These are phyloP conservation scores for Pleurotus cornucopiae DNA, from an alignment of 768 basidiomycete genomes.

Conservation along the genomic window DNA sequence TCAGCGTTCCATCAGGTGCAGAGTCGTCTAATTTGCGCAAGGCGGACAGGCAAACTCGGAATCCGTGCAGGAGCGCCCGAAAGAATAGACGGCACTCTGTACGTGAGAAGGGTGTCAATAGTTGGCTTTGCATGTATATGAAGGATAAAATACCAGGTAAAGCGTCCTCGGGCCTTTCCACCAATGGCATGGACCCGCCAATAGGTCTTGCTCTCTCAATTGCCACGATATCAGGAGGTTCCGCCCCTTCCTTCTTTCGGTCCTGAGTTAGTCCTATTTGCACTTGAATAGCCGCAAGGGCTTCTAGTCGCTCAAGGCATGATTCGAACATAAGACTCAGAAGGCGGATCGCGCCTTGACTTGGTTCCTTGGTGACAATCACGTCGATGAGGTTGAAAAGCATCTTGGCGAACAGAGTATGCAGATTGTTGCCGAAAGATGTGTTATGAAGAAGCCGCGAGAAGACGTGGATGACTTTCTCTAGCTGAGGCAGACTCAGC, in stretches of 20 bases:
- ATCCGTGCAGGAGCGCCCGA: conserved; percentile 84
- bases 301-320: conserved; percentile 80
- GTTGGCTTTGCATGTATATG: neutral
- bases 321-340: conserved; percentile 76
- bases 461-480: conserved; percentile 77
- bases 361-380: conserved; percentile 71
- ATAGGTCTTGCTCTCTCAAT: conserved; percentile 89
- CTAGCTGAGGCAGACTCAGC: conserved; percentile 70
- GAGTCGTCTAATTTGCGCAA: conserved; percentile 79
- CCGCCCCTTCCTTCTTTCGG: conserved; percentile 43
- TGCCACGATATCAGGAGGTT: conserved; percentile 46
- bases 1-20: conserved; percentile 78
- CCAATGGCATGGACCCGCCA: conserved; percentile 68
- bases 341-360: conserved; percentile 63
- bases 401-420: conserved; percentile 90
- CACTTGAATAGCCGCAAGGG: conserved; percentile 62
- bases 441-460: conserved; percentile 88
- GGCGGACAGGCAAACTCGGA: conserved; percentile 72
- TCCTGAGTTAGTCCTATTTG: conserved; percentile 48
- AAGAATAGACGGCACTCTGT: conserved; percentile 84
- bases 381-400: conserved; percentile 86
- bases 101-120: conserved; percentile 9
- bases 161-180: conserved; percentile 80
- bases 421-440: conserved; percentile 72
- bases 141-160: conserved; percentile 56